Base-by-base conservation (phyloP, 441 rosid species). In the Syzygium malaccense region DNA sequence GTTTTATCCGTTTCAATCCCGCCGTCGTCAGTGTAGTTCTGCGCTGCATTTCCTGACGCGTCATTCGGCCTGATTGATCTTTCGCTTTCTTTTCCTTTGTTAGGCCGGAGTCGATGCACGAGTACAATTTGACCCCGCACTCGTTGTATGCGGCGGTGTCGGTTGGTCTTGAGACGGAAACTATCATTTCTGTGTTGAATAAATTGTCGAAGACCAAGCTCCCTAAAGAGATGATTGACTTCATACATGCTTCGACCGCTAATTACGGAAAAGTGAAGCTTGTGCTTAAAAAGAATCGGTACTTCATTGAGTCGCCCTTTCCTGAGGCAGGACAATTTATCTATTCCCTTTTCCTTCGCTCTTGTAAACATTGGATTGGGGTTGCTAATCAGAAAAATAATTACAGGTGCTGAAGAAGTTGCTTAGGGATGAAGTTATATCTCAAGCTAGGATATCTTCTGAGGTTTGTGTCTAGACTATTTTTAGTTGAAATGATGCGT, bases 81-180 rank as follows among this genome's bases (percentile, higher is more conserved):
- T 85, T 55, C 19, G 3, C 7, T 33, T 30, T 32, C 55, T 55
- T 4, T 84, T 88, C 68, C 14, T 84, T 20, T 87, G 41, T 87
- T 87, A 98, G 99, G 96, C 99, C 99, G 1, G 99, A 97, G 93
- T 95, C 98, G 0, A 98, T 98, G 99, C 99, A 97, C 55, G 98
- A 98, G 93, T 97, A 98, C 89, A 96, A 95, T 90, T 88, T 98
- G 92, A 97, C 99, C 3, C 99, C 98, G 0, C 99, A 98, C 91
- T 97, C 99, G 14, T 90, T 98, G 91, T 97, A 98, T 91, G 99
- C 99, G 56, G 99, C 98, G 5, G 98, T 98, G 30, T 98, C 98
- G 0, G 99, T 98, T 89, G 98, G 99, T 56, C 94, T 98, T 14
- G 99, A 98, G 91, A 97, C 99, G 2, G 99, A 95, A 90, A 97